Evolutionary conservation across 495 filamentous ascomycete genomes (phyloP).

Genomic region (Hypoxylon trugodes): DNA sequence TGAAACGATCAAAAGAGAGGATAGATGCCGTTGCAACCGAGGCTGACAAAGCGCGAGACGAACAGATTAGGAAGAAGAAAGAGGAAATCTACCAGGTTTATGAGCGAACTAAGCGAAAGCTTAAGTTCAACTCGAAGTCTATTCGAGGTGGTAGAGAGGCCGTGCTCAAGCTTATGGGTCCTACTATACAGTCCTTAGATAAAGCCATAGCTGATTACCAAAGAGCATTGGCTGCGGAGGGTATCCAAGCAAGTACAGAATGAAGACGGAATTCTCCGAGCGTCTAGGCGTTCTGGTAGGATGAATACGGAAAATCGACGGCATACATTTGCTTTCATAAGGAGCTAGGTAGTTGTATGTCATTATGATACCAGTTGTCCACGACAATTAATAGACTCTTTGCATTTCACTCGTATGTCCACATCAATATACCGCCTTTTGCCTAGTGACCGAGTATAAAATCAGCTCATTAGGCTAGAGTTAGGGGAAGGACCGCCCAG

Average conservation of each 20-base stretch:
- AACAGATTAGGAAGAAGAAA: slow-evolving; percentile 69
- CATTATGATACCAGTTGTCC: slow-evolving; percentile 28
- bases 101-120: slow-evolving; percentile 73
- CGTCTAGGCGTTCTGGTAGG: slow-evolving; percentile 21
- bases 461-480: too few species aligned
- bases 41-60: slow-evolving; percentile 76
- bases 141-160: slow-evolving; percentile 78
- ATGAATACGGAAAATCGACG: slow-evolving; percentile 1
- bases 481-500: too few species aligned
- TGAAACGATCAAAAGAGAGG: slow-evolving; percentile 76
- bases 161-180: slow-evolving; percentile 77
- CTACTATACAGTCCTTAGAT: slow-evolving; percentile 71
- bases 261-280: slow-evolving; percentile 14
- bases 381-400: slow-evolving; percentile 5
- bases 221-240: slow-evolving; percentile 67
- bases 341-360: slow-evolving; percentile 9
- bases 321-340: slow-evolving; percentile 1
- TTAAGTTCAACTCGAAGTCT: slow-evolving; percentile 68
- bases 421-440: too few species aligned
- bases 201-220: slow-evolving; percentile 71
- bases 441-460: too few species aligned
- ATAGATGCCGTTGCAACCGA: slow-evolving; percentile 82
- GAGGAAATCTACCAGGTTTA: slow-evolving; percentile 72
- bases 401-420: neutral
- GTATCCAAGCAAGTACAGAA: slow-evolving; percentile 50